A percentile compares a stretch with the other conserved stretches of the same genome.
Evolutionary conservation across 495 filamentous ascomycete species (phyloP).

Genomic region (Trichoderma gamsii): DNA sequence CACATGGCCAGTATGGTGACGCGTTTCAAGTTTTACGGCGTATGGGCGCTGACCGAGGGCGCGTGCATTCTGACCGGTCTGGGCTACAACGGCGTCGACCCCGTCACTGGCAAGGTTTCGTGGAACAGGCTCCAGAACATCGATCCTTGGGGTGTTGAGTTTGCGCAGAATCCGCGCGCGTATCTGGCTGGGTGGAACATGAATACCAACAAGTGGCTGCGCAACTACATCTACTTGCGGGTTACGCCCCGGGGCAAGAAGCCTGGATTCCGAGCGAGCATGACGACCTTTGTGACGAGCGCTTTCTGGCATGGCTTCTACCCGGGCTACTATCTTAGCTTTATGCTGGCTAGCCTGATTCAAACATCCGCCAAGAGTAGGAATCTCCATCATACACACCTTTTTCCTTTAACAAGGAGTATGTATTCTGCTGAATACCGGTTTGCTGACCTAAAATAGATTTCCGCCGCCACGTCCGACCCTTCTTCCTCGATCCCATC

Average conservation of each 20-base stretch:
- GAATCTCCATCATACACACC: constrained; percentile 20
- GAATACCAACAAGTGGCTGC: constrained; percentile 95
- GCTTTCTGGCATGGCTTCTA: constrained; percentile 99
- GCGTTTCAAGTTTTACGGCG: constrained; percentile 90
- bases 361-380: constrained; percentile 92
- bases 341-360: constrained; percentile 80
- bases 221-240: constrained; percentile 91
- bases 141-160: constrained; percentile 72
- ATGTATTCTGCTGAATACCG: no score
- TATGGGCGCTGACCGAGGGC: constrained; percentile 89
- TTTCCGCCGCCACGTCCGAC: constrained; percentile 80
- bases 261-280: constrained; percentile 87
- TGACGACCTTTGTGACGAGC: constrained; percentile 90
- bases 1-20: constrained; percentile 77
- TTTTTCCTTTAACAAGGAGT: neutral
- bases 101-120: constrained; percentile 68
- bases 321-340: constrained; percentile 90
- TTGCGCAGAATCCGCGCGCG: constrained; percentile 81
- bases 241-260: constrained; percentile 95
- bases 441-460: constrained; percentile 41
- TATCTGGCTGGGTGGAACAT: constrained; percentile 95
- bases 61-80: constrained; percentile 90
- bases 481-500: constrained; percentile 78
- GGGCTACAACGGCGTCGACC: constrained; percentile 89
- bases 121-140: constrained; percentile 91